Evolutionary conservation across 2,329 filamentous ascomycete genomes (phyloP).

Genomic region (Phialophora expanda): DNA sequence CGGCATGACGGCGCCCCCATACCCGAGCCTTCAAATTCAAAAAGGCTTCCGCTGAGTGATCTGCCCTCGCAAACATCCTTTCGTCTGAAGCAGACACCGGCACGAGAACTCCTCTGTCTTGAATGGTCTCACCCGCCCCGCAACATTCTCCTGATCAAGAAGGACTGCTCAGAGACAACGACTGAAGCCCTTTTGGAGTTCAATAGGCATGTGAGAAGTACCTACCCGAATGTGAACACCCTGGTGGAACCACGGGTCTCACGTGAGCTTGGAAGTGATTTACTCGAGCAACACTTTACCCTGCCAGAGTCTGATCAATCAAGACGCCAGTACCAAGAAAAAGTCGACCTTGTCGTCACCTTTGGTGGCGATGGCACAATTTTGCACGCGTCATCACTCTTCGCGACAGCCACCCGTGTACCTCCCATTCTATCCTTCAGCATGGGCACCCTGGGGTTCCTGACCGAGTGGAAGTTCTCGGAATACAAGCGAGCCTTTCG

Average conservation of each 20-base stretch:
- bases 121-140: slow-evolving; percentile 71
- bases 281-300: slow-evolving; percentile 31
- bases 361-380: slow-evolving; percentile 94
- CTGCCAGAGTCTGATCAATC: slow-evolving; percentile 12
- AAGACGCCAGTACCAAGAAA: slow-evolving; percentile 62
- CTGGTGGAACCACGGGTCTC: slow-evolving; percentile 82
- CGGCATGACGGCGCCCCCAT: neutral
- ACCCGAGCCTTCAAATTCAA: slow-evolving; percentile 2
- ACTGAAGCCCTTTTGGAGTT: slow-evolving; percentile 64
- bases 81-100: slow-evolving; percentile 32
- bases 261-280: slow-evolving; percentile 64
- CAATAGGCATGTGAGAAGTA: slow-evolving; percentile 73
- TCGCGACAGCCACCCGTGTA: slow-evolving; percentile 78
- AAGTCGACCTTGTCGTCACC: slow-evolving; percentile 86
- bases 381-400: slow-evolving; percentile 81
- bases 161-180: slow-evolving; percentile 63
- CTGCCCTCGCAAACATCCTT: slow-evolving; percentile 28
- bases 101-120: slow-evolving; percentile 66
- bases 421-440: slow-evolving; percentile 93
- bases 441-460: slow-evolving; percentile 93
- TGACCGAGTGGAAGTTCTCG: slow-evolving; percentile 94
- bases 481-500: slow-evolving; percentile 92
- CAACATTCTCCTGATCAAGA: slow-evolving; percentile 72
- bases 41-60: slow-evolving; percentile 12
- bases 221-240: slow-evolving; percentile 80